These are phyloP conservation scores for Silene latifolia DNA, from an alignment of 148 eudicot genomes.

Conservation along the genomic window DNA sequence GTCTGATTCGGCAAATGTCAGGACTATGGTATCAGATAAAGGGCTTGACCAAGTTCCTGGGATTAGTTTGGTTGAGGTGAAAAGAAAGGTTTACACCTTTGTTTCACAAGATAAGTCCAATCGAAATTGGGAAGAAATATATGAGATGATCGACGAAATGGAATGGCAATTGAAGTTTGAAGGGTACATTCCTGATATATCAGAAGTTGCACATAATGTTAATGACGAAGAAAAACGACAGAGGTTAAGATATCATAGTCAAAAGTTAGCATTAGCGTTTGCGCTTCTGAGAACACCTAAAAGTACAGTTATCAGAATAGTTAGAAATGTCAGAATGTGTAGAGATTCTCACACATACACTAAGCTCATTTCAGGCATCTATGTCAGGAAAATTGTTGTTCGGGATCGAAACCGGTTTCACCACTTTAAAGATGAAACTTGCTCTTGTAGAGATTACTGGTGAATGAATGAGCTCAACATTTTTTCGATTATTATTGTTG, in stretches of 20 bases:
- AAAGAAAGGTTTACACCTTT: constrained; percentile 40
- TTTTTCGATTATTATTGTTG: background rate
- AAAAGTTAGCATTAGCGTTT: constrained; percentile 63
- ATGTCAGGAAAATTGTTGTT: constrained; percentile 40
- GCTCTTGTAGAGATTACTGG: constrained; percentile 69
- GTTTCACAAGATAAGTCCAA: constrained; percentile 46
- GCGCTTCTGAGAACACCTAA: constrained; percentile 42
- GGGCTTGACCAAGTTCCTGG: constrained; percentile 41
- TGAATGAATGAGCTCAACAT: constrained; percentile 29
- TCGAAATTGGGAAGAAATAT: constrained; percentile 34
- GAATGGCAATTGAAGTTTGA: constrained; percentile 74
- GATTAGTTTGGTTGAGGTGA: constrained; percentile 45
- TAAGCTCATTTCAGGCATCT: constrained; percentile 48
- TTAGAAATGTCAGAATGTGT: constrained; percentile 69
- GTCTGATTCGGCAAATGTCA: constrained; percentile 34
- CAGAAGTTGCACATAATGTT: constrained; percentile 40
- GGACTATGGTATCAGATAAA: constrained; percentile 33
- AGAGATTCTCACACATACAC: constrained; percentile 60
- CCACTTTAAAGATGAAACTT: constrained; percentile 55
- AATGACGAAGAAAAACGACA: constrained; percentile 53
- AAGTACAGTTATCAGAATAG: constrained; percentile 43
- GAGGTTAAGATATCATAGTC: constrained; percentile 53
- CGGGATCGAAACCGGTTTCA: constrained; percentile 67
- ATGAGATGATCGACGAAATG: constrained; percentile 62
- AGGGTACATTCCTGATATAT: constrained; percentile 53